Conservation (phyloP, 1,139 yeast species). For the Tardiomyces blankii region DNA sequence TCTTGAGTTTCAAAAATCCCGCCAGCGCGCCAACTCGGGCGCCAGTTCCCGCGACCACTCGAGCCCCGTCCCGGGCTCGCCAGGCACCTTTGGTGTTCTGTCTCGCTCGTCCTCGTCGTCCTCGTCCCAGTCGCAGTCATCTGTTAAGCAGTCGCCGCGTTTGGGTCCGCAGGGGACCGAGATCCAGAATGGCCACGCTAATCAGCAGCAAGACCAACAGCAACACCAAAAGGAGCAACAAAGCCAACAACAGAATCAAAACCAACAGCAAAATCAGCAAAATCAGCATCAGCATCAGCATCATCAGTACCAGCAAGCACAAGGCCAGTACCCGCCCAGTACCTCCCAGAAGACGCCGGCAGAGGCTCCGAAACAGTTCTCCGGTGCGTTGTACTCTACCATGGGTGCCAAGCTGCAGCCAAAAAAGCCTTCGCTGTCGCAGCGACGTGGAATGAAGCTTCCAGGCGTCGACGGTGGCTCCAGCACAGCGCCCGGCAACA, state of each 20-base stretch:
- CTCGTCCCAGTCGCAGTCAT: neutral
- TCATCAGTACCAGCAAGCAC: neutral
- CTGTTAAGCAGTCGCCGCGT: neutral
- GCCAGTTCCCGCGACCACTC: neutral
- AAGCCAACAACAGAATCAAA: too few relatives aligned
- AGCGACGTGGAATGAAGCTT: constrained; percentile 23
- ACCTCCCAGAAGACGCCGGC: neutral
- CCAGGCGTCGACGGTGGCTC: neutral
- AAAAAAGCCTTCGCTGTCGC: constrained; percentile 18
- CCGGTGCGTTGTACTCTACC: constrained; percentile 10
- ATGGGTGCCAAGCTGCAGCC: constrained; percentile 7
- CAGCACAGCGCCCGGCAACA: neutral
- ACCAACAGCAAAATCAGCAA: too few relatives aligned
- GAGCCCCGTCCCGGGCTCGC: neutral
- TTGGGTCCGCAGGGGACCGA: neutral
- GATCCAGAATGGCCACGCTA: neutral
- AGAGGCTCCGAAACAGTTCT: constrained; percentile 1
- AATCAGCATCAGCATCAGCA: neutral
- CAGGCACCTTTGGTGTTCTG: neutral
- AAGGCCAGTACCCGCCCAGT: neutral
- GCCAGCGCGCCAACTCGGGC: constrained; percentile 3
- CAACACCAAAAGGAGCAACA: neutral
- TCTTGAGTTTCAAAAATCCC: constrained; percentile 46
- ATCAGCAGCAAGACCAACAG: neutral
- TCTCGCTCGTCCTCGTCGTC: neutral